These are phyloP conservation scores for Solanum commersonii DNA, from an alignment of 257 asterid genomes.

Conservation along the genomic window DNA sequence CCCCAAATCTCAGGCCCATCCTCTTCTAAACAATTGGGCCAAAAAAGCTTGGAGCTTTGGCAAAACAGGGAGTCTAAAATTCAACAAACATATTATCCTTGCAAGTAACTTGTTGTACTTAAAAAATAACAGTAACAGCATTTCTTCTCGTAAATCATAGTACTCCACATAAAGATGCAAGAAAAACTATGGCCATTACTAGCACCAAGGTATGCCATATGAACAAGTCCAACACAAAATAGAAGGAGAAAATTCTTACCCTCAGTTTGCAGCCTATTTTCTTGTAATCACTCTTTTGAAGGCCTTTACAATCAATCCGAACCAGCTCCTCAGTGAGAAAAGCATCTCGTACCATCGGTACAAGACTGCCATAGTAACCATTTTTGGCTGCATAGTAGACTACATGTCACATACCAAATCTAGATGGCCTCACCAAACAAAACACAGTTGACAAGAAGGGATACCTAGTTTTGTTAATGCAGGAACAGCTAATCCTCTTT, in stretches of 20 bases:
- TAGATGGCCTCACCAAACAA: not conserved
- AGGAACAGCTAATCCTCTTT: conserved; percentile 59
- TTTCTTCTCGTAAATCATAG: not conserved
- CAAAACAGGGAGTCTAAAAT: not conserved
- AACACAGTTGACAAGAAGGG: not conserved
- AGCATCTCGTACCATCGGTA: conserved; percentile 90
- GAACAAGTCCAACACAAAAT: not conserved
- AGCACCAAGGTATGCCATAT: not conserved
- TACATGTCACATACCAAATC: not conserved
- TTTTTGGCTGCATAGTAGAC: conserved; percentile 57
- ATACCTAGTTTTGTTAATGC: conserved; percentile 78
- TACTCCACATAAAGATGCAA: not conserved
- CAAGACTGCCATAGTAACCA: conserved; percentile 87
- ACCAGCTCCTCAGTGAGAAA: conserved; percentile 72
- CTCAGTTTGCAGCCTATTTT: conserved; percentile 88
- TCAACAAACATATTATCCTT: not conserved
- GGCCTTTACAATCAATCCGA: conserved; percentile 81
- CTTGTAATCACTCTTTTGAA: conserved; percentile 73
- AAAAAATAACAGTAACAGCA: not conserved
- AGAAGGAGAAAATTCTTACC: conserved; percentile 21
- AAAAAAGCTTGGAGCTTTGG: not conserved
- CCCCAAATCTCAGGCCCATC: not conserved
- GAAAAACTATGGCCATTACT: not conserved
- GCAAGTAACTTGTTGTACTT: not conserved
- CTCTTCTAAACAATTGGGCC: not conserved